These are phyloP conservation scores for Ceraceosorus guamensis DNA, from an alignment of 1,284 basidiomycete species.

Conservation along the genomic window DNA sequence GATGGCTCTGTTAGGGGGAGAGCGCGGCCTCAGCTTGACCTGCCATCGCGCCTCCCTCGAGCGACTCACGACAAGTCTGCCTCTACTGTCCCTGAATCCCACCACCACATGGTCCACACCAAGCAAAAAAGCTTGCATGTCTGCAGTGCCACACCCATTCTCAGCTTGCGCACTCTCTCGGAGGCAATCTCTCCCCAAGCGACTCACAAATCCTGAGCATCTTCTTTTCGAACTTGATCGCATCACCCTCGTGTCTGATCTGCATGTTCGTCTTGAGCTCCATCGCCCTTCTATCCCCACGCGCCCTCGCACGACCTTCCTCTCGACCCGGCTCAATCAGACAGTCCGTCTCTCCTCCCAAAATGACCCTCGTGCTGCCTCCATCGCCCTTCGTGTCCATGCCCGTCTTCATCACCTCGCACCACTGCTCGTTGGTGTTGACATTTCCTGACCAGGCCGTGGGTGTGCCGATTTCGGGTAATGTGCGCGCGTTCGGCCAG, in stretches of 20 bases:
- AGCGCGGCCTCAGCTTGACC: neutral
- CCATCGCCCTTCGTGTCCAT: slow-evolving; percentile 62
- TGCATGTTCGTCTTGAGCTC: slow-evolving; percentile 87
- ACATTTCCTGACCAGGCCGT: slow-evolving; percentile 70
- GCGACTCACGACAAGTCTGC: slow-evolving; percentile 47
- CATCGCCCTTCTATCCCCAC: slow-evolving; percentile 49
- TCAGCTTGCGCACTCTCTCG: slow-evolving; percentile 45
- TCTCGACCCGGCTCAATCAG: slow-evolving; percentile 50
- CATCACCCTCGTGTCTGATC: slow-evolving; percentile 65
- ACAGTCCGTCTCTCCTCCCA: slow-evolving; percentile 94
- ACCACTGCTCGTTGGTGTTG: slow-evolving; percentile 93
- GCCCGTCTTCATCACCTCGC: slow-evolving; percentile 81
- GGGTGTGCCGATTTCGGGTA: neutral
- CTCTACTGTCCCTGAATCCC: slow-evolving; percentile 77
- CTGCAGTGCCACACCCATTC: neutral
- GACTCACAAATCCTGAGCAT: slow-evolving; percentile 69
- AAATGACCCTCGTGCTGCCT: slow-evolving; percentile 54
- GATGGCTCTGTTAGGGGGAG: slow-evolving; percentile 10
- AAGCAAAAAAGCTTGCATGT: slow-evolving; percentile 81
- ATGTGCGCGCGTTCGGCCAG: neutral
- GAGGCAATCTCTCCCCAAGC: neutral
- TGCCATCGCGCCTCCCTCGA: neutral
- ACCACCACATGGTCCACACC: slow-evolving; percentile 77
- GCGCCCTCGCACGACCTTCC: neutral
- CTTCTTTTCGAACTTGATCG: slow-evolving; percentile 69